Evolutionary conservation across 2,329 filamentous ascomycete species (phyloP).

Genomic region (Colletotrichum sp.): DNA sequence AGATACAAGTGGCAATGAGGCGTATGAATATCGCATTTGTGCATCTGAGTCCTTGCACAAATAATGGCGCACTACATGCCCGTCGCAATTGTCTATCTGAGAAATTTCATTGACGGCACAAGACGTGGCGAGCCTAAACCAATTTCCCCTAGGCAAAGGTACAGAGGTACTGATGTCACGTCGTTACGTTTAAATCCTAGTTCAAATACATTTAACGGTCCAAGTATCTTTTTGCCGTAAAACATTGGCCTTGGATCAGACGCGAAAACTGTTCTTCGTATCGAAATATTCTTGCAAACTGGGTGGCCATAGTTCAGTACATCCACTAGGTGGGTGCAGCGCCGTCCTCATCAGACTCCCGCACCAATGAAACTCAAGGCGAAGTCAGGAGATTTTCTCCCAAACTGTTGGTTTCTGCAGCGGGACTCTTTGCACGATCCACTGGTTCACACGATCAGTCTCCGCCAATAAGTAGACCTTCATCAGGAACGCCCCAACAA

Average conservation of each 20-base stretch:
- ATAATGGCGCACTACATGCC: not conserved
- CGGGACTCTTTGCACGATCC: not conserved
- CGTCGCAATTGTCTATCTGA: not conserved
- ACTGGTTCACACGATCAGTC: not conserved
- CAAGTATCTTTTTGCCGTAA: not conserved
- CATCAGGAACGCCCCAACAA: not conserved
- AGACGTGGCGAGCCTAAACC: not conserved
- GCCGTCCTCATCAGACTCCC: not conserved
- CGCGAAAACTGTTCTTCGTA: not conserved
- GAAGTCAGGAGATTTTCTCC: not conserved
- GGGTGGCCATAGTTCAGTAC: not conserved
- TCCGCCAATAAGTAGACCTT: not conserved
- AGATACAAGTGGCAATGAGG: no score
- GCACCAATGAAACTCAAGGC: not conserved
- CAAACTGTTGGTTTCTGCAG: not conserved
- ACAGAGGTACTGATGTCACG: not conserved
- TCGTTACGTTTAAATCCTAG: not conserved
- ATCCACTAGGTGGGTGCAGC: not conserved
- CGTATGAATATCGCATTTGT: no score
- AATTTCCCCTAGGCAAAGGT: not conserved
- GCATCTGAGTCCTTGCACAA: no score
- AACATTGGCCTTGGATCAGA: not conserved
- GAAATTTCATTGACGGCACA: not conserved
- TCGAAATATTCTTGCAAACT: not conserved
- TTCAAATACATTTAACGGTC: rapidly evolving